phyloP scores from a whole-genome alignment of 176 grass and related monocot genomes.

The Carex myosuroides region DNA sequence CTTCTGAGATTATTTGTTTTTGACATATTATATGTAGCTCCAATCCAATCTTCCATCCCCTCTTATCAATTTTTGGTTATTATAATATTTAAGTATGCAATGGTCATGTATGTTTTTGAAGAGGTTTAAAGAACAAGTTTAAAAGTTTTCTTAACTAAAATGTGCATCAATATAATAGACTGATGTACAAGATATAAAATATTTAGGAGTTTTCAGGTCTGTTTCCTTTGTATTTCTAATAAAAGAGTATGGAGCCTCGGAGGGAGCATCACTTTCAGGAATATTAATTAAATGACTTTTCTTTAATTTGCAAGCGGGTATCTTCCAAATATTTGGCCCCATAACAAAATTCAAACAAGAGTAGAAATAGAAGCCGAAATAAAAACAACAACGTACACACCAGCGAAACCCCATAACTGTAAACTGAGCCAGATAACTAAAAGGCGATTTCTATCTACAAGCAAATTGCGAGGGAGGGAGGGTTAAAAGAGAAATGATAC shows the following conservation, averaged over 20 bases:
- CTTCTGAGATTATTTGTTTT: neutral
- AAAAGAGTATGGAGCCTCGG: neutral
- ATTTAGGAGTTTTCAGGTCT: neutral
- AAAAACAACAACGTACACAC: neutral
- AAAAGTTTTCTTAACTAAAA: too few relatives aligned
- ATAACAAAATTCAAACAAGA: neutral
- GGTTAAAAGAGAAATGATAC: neutral
- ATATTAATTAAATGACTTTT: neutral
- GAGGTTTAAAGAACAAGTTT: too few relatives aligned
- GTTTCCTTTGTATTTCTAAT: neutral
- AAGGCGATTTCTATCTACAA: constrained; percentile 4
- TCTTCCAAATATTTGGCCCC: neutral
- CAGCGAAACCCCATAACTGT: neutral
- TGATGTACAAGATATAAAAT: too few relatives aligned
- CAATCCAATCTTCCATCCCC: too few relatives aligned
- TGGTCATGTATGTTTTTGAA: too few relatives aligned
- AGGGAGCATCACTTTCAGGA: neutral
- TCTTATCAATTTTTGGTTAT: too few relatives aligned
- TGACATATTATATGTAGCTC: too few relatives aligned
- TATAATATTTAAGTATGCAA: too few relatives aligned
- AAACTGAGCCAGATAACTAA: constrained; percentile 7
- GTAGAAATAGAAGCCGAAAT: neutral
- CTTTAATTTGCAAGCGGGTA: neutral
- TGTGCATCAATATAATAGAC: too few relatives aligned
- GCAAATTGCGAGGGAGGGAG: neutral